phyloP scores from a whole-genome alignment of 306 rosid species.

The Casuarina cunninghamiana region DNA sequence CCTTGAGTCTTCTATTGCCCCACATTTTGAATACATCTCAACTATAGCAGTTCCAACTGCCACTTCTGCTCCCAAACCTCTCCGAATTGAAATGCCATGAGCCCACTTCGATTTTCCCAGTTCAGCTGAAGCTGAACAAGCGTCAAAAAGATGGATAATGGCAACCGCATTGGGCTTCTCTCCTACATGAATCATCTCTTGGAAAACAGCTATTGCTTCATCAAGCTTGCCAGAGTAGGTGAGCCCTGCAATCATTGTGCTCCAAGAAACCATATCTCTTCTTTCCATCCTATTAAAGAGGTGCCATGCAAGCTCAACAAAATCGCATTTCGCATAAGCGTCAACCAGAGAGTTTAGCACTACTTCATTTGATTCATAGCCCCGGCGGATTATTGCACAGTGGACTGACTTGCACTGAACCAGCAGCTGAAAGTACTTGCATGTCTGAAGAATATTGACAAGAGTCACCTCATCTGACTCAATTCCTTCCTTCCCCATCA shows the following conservation, averaged over 20 bases:
- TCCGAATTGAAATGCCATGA: slow-evolving; percentile 40
- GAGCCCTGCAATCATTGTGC: slow-evolving; percentile 55
- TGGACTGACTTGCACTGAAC: slow-evolving; percentile 38
- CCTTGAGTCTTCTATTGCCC: slow-evolving; percentile 41
- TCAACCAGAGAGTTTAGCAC: slow-evolving; percentile 43
- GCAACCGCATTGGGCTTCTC: slow-evolving; percentile 40
- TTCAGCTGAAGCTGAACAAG: slow-evolving; percentile 42
- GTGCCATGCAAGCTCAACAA: slow-evolving; percentile 29
- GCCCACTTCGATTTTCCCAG: slow-evolving; percentile 43
- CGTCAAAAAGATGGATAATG: slow-evolving; percentile 40
- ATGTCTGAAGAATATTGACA: slow-evolving; percentile 46
- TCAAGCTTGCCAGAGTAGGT: slow-evolving; percentile 33
- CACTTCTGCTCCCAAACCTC: slow-evolving; percentile 33
- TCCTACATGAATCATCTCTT: slow-evolving; percentile 29
- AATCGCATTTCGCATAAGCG: slow-evolving; percentile 47
- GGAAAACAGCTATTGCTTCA: slow-evolving; percentile 35
- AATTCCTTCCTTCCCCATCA: slow-evolving; percentile 36
- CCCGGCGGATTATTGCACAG: slow-evolving; percentile 30
- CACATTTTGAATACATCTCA: slow-evolving; percentile 55
- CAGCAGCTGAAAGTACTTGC: slow-evolving; percentile 32
- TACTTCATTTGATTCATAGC: slow-evolving; percentile 35
- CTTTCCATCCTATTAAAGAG: slow-evolving; percentile 39
- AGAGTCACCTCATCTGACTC: slow-evolving; percentile 43
- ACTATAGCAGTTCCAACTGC: slow-evolving; percentile 42
- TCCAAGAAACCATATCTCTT: slow-evolving; percentile 47